Evolutionary conservation across 225 moss, liverwort and hornwort genomes (phyloP), one percentile per base, ranked within the genome.

Genomic region (Bryum argenteum): DNA sequence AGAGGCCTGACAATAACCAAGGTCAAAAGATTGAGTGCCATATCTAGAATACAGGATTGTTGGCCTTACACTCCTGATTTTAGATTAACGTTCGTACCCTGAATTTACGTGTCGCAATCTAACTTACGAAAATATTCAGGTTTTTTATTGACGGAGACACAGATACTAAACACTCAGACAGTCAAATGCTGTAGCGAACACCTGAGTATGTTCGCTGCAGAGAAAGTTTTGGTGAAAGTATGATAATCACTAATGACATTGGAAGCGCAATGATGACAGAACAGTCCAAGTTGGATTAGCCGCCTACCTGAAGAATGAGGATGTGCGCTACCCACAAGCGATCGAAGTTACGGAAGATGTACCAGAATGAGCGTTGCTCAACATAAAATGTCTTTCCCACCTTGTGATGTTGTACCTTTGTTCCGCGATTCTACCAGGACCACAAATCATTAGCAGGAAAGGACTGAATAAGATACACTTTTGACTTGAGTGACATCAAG

Each of bases 271-370:
- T 19, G 51, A 45, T 67, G 38, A 45, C 58, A 71, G 51, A n/a
- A 63, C 57, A 71, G 42, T 53, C 19, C 67, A 67, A 58, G 52
- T 75, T 71, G 22, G 38, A 44, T 39, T 33, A 23, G 43, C 44
- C 14, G 28, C 72, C 20, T 75, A 93, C 96, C 93, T 97, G 96
- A 66, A 97, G 81, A 38, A 87, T 80, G 65, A 97, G 74, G 56
- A 97, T 90, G 71, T 90, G 90, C 59, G 84, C 80, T 23, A 91
- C 79, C 97, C 97, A 97, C 78, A 97, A 60, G 37, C 97, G 91
- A 78, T 94, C 97, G 71, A 89, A 97, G 64, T 90, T 97, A n/a
- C 93, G 94, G 72, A 82, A 92, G n/a, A 97, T 81, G 70, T 97
- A 91, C 86, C 86, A 92, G 75, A 97, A 97, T 40, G 97, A 90